These are phyloP conservation scores for Senecio squalidus DNA, from an alignment of 140 eudicot genomes.

Conservation along the genomic window DNA sequence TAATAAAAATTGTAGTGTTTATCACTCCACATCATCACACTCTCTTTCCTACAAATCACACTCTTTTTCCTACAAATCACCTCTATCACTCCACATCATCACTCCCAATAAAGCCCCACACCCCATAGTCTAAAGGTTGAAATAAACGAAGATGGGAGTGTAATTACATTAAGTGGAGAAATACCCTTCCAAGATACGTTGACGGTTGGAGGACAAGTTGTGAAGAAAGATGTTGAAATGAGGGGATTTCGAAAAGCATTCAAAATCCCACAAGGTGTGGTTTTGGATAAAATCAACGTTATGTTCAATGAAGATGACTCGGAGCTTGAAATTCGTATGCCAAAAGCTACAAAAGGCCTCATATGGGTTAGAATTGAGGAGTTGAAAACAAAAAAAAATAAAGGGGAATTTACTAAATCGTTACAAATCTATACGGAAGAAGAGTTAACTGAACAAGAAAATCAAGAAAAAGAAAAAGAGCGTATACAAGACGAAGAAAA, in stretches of 20 bases:
- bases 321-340: conserved; percentile 35
- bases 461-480: conserved; percentile 7
- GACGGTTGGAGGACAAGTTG: conserved; percentile 38
- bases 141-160: conserved; percentile 49
- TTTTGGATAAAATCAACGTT: conserved; percentile 40
- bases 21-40: no score
- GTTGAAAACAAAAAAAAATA: conserved; percentile 33
- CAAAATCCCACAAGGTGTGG: conserved; percentile 48
- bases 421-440: background rate
- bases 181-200: conserved; percentile 44
- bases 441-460: conserved; percentile 19
- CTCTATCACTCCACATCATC: no score
- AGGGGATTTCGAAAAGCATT: conserved; percentile 46
- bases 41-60: no score
- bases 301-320: conserved; percentile 43
- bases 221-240: conserved; percentile 36
- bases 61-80: no score
- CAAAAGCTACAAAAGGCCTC: conserved; percentile 47
- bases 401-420: background rate
- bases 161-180: conserved; percentile 48
- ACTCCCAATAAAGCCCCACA: no score
- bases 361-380: conserved; percentile 42
- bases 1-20: no score
- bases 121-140: no score
- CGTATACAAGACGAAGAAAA: conserved; percentile 5